Conservation (phyloP, 257 asterid species). For the Catharanthus roseus region DNA sequence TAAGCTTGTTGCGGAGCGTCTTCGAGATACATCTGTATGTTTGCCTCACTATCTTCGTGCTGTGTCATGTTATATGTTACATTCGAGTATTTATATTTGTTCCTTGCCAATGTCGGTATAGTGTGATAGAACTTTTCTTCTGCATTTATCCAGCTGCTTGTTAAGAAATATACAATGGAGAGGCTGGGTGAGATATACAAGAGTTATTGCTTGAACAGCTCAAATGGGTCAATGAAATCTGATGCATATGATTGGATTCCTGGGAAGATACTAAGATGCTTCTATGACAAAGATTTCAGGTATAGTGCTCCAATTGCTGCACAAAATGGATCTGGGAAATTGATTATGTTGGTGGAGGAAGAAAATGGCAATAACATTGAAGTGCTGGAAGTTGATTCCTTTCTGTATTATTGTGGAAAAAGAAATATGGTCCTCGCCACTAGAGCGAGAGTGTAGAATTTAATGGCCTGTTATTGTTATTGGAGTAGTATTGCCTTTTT, state of each 20-base stretch:
- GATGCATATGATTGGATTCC: conserved; percentile 83
- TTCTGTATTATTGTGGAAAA: background rate
- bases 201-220: conserved; percentile 50
- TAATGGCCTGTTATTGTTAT: background rate
- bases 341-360: background rate
- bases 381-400: background rate
- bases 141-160: conserved; percentile 54
- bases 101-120: background rate
- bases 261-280: conserved; percentile 86
- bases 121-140: conserved; percentile 20
- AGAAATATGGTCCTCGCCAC: background rate
- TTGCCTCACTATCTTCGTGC: conserved; percentile 9
- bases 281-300: conserved; percentile 99
- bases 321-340: background rate
- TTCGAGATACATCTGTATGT: conserved; percentile 94
- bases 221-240: conserved; percentile 32
- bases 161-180: conserved; percentile 85
- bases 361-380: background rate
- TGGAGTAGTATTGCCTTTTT: background rate
- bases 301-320: conserved; percentile 24
- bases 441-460: background rate
- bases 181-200: conserved; percentile 82
- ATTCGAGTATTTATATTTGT: background rate
- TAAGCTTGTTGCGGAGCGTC: conserved; percentile 87
- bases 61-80: background rate